These are phyloP conservation scores for Bifiguratus adelaidae DNA, from an alignment of 192 early-diverging fungal genomes.

Conservation along the genomic window DNA sequence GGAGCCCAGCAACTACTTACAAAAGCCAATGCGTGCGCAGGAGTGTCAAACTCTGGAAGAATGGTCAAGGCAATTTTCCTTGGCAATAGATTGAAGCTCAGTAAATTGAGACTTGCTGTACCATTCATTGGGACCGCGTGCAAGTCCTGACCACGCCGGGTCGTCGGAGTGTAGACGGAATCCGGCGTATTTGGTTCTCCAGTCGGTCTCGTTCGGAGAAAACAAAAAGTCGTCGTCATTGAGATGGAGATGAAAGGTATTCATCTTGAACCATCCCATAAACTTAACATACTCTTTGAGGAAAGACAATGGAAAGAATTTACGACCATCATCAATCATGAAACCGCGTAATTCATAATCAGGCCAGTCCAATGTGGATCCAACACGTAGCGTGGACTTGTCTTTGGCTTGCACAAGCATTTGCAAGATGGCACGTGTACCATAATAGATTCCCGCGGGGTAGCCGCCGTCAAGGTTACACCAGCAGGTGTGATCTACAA, in stretches of 20 bases:
- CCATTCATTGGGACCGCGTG: slow-evolving; percentile 18
- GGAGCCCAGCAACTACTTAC: slow-evolving; percentile 3
- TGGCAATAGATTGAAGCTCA: slow-evolving; percentile 28
- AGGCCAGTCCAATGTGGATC: slow-evolving; percentile 26
- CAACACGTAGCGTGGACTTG: slow-evolving; percentile 18
- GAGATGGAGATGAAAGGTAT: slow-evolving; percentile 31
- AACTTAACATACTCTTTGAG: slow-evolving; percentile 26
- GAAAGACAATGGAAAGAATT: slow-evolving; percentile 27
- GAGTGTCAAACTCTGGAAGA: slow-evolving; percentile 33
- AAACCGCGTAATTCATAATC: slow-evolving; percentile 30
- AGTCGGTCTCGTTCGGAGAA: background rate
- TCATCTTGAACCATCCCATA: slow-evolving; percentile 34
- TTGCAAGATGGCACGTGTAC: slow-evolving; percentile 28
- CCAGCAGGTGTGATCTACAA: background rate
- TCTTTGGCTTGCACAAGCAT: slow-evolving; percentile 31
- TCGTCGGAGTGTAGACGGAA: slow-evolving; percentile 33
- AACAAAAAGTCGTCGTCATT: slow-evolving; percentile 28
- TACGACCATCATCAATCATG: slow-evolving; percentile 31
- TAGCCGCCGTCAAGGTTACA: slow-evolving; percentile 3
- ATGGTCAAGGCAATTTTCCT: slow-evolving; percentile 26
- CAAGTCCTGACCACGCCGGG: slow-evolving; percentile 22
- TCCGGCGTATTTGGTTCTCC: slow-evolving; percentile 25
- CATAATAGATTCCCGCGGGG: slow-evolving; percentile 30
- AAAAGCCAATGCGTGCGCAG: slow-evolving; percentile 30
- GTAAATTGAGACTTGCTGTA: slow-evolving; percentile 31